phyloP scores from a whole-genome alignment of 106 monocot species.

The Hemerocallis citrina region DNA sequence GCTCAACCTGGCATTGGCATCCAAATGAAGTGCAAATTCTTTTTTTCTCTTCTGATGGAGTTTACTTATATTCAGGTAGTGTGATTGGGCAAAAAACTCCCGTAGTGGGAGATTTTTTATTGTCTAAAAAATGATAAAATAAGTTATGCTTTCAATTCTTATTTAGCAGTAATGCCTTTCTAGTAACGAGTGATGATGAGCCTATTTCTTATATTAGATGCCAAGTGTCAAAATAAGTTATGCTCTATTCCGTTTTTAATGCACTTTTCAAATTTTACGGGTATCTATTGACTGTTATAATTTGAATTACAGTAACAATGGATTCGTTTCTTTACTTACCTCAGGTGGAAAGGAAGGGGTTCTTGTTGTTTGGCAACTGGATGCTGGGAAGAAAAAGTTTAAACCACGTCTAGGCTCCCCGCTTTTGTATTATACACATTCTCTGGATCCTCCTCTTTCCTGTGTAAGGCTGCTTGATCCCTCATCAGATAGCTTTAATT shows the following conservation, averaged over 20 bases:
- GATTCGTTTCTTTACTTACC: neutral
- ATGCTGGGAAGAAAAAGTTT: slow-evolving; percentile 79
- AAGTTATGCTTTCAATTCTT: neutral
- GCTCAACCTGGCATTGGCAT: slow-evolving; percentile 98
- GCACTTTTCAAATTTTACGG: no score
- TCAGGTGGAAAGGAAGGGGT: slow-evolving; percentile 95
- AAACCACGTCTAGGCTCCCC: slow-evolving; percentile 82
- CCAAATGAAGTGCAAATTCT: slow-evolving; percentile 63
- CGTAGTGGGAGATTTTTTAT: neutral
- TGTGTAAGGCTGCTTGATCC: slow-evolving; percentile 55
- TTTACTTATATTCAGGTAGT: slow-evolving; percentile 93
- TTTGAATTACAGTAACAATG: no score
- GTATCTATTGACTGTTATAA: no score
- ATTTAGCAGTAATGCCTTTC: no score
- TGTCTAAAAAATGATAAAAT: neutral
- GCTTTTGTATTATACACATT: slow-evolving; percentile 58
- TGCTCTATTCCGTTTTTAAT: no score
- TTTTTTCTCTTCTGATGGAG: slow-evolving; percentile 81
- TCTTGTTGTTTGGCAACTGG: slow-evolving; percentile 94
- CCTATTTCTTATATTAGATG: no score
- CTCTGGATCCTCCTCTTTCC: slow-evolving; percentile 66
- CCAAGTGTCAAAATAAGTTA: no score
- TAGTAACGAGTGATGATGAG: no score
- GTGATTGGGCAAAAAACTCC: neutral
- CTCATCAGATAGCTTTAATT: neutral